Evolutionary conservation across 106 monocot species (phyloP), one percentile per base, ranked within the genome.

Genomic region (Ottelia alismoides): DNA sequence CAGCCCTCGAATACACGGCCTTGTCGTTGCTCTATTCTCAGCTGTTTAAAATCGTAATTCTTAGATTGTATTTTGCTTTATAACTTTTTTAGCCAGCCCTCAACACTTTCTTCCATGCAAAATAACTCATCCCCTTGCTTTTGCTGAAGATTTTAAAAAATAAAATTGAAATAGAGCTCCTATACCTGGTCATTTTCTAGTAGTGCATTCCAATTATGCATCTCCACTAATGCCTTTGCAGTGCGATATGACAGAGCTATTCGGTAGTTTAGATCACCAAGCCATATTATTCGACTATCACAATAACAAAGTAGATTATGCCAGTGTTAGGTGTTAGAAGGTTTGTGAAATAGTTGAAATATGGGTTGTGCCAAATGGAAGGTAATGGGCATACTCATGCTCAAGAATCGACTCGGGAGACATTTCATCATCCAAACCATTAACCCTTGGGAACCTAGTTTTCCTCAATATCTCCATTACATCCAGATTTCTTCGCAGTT

Each of bases 401-500:
- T 80, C 73, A 24, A 80, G 66, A 57, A 85, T 85, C 6, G 80
- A 71, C 51, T 80, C 80, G 29, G 85, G 85, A 27, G 80, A 80
- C 25, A 66, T 80, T 26, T 68, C 70, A 60, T 85, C 68, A 50
- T 47, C 58, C 2, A 57, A 26, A 16, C 70, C 66, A 53, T 74
- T 75, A 47, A 80, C 63, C 21, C 56, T 19, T 12, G 76, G 85
- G 28, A 85, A 85, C 49, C 85, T 80, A 20, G 80, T 85, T 56
- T 85, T 85, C 44, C 71, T 80, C 21, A 76, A 27, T 20, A 85
- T 85, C 62, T 85, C 85, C 79, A 80, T 71, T 3, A 85, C 85
- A 74, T 85, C 85, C n/a, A 77, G 77, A n/a, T 85, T 85, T 54
- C 85, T 80, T 26, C 85, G 40, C 16, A 85, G 47, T 64, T 85